phyloP scores from a whole-genome alignment of 805 yeast species.

The Myxozyma melibiosi region DNA sequence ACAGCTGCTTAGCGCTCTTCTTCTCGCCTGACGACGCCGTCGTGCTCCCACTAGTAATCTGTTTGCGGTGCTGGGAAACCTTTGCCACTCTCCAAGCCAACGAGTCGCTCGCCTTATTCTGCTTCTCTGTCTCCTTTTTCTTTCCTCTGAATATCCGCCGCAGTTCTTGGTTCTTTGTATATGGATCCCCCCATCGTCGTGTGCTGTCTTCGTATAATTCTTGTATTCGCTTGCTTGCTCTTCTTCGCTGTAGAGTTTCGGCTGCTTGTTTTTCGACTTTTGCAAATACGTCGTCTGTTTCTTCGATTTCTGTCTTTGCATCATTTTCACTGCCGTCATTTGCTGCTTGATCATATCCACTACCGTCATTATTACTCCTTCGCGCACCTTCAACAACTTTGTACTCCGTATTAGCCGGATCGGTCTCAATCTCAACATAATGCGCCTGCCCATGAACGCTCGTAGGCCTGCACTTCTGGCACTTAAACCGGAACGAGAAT shows the following conservation, averaged over 20 bases:
- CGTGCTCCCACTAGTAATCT: not conserved
- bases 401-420: constrained; percentile 40
- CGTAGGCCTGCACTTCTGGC: constrained; percentile 35
- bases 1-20: not conserved
- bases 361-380: constrained; percentile 18
- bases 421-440: constrained; percentile 38
- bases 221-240: constrained; percentile 22
- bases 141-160: constrained; percentile 32
- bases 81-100: constrained; percentile 29
- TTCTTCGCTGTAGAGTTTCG: constrained; percentile 7
- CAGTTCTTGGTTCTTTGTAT: constrained; percentile 35
- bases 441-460: constrained; percentile 11
- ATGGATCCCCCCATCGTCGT: constrained; percentile 37
- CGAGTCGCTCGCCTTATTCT: constrained; percentile 22
- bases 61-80: constrained; percentile 30
- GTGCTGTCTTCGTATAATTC: constrained; percentile 28
- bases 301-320: not conserved
- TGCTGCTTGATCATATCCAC: constrained; percentile 19
- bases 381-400: constrained; percentile 36
- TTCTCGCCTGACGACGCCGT: not conserved
- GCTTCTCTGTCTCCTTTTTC: constrained; percentile 20
- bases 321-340: not conserved
- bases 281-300: constrained; percentile 32
- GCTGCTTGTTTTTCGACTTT: constrained; percentile 27
- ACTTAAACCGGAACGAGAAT: constrained; percentile 39